A percentile compares a stretch with the other conserved stretches of the same genome.
Evolutionary conservation across 2,329 filamentous ascomycete species (phyloP).

Genomic region (Rugonectria rugulosa): DNA sequence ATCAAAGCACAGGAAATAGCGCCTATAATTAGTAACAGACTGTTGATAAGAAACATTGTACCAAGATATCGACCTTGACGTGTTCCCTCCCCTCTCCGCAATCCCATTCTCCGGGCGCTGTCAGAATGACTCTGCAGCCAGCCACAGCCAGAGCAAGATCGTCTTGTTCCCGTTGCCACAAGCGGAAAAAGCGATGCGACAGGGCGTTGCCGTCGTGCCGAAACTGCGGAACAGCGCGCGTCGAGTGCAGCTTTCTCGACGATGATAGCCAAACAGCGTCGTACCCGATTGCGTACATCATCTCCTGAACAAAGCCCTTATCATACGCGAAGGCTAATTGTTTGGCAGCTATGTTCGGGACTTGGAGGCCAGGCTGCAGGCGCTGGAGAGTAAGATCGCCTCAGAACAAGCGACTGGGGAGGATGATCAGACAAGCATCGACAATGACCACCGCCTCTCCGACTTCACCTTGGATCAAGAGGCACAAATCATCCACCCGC

Average conservation of each 20-base stretch:
- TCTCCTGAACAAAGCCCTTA: no score
- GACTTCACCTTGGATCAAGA: no score
- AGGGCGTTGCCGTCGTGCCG: constrained; percentile 47
- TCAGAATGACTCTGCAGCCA: constrained; percentile 7
- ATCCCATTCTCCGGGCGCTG: neutral
- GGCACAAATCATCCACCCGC: no score
- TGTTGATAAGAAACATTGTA: no score
- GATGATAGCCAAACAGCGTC: constrained; percentile 48
- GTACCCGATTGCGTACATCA: constrained; percentile 49
- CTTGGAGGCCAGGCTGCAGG: constrained; percentile 38
- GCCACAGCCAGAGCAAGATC: constrained; percentile 23
- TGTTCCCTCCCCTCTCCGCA: neutral
- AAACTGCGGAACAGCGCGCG: constrained; percentile 46
- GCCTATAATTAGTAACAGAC: no score
- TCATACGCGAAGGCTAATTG: no score
- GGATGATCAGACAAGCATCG: no score
- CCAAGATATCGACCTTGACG: no score
- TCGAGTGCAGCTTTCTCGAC: constrained; percentile 51
- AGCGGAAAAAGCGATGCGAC: constrained; percentile 53
- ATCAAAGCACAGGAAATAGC: no score
- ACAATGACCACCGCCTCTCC: no score
- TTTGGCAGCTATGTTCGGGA: constrained; percentile 42
- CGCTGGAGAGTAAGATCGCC: constrained; percentile 26
- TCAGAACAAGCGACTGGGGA: neutral
- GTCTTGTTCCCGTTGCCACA: constrained; percentile 51